These are phyloP conservation scores for Cladosporium sp. DNA, from an alignment of 2,329 filamentous ascomycete species.

Conservation along the genomic window DNA sequence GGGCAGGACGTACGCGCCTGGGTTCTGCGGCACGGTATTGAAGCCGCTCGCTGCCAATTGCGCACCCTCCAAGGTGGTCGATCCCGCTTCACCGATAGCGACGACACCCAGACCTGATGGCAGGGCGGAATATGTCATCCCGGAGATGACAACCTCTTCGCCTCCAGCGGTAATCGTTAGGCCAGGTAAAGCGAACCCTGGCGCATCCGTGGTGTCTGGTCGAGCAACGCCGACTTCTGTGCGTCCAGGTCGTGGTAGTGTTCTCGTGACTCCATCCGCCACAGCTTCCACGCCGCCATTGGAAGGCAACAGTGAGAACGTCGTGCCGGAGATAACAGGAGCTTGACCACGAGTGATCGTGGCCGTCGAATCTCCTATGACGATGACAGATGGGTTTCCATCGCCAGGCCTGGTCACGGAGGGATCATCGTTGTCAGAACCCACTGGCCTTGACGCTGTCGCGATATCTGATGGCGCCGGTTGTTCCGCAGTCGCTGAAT, in stretches of 20 bases:
- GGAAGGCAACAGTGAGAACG: neutral
- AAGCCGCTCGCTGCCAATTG: neutral
- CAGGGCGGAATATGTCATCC: slow-evolving; percentile 10
- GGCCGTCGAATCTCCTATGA: neutral
- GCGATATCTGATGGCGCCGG: neutral
- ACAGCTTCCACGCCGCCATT: neutral
- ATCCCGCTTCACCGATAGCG: neutral
- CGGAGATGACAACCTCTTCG: neutral
- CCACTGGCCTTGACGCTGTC: too few species aligned
- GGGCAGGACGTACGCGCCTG: neutral
- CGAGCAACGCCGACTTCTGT: neutral
- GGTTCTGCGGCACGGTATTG: neutral
- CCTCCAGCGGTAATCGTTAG: slow-evolving; percentile 2
- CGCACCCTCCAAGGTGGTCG: neutral
- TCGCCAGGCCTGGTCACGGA: too few species aligned
- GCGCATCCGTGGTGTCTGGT: neutral
- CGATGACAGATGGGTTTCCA: too few species aligned
- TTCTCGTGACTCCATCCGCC: too few species aligned
- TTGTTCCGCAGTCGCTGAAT: too few species aligned
- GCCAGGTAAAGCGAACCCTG: neutral
- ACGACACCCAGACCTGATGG: slow-evolving; percentile 9
- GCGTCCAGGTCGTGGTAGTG: too few species aligned
- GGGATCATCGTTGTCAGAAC: too few species aligned
- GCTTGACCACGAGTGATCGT: neutral
- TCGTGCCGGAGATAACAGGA: neutral